These are phyloP conservation scores for Zymoseptoria ardabiliae DNA, from an alignment of 2,329 filamentous ascomycete genomes.

Conservation along the genomic window DNA sequence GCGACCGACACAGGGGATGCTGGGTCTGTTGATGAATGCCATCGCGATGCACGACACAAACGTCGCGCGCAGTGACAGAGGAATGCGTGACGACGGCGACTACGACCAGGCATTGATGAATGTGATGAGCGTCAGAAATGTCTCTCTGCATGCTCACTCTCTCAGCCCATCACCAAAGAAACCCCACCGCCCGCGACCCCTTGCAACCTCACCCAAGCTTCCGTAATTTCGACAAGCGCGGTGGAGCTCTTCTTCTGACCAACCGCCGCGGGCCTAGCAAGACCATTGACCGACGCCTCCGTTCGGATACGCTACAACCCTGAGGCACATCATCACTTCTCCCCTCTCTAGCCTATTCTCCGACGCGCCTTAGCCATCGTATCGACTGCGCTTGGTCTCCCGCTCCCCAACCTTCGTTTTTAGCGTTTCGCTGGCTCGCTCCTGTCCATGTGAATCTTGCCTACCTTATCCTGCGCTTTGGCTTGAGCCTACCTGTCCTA, in stretches of 20 bases:
- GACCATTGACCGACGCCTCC: background rate
- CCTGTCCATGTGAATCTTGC: background rate
- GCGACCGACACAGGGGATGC: background rate
- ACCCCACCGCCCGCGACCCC: background rate
- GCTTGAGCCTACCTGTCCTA: background rate
- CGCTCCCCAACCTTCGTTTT: background rate
- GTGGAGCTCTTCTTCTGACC: background rate
- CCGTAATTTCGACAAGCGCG: constrained; percentile 7
- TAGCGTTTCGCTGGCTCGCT: background rate
- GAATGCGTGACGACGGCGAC: background rate
- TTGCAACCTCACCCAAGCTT: background rate
- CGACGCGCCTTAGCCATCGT: background rate
- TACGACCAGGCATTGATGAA: background rate
- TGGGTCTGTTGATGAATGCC: background rate
- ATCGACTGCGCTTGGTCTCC: background rate
- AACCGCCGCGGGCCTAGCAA: background rate
- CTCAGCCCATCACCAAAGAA: background rate
- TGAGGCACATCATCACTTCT: constrained; percentile 2
- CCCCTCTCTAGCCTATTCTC: background rate
- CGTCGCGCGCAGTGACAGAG: background rate
- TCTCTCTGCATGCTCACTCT: background rate
- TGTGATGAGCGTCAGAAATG: background rate
- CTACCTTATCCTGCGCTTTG: background rate
- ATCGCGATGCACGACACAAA: background rate
- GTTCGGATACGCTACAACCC: constrained; percentile 10